A percentile compares a stretch with the other conserved stretches of the same genome.
Evolutionary conservation across 78 protist genomes (phyloP).

Genomic region (Dictyostelium firmibasis): DNA sequence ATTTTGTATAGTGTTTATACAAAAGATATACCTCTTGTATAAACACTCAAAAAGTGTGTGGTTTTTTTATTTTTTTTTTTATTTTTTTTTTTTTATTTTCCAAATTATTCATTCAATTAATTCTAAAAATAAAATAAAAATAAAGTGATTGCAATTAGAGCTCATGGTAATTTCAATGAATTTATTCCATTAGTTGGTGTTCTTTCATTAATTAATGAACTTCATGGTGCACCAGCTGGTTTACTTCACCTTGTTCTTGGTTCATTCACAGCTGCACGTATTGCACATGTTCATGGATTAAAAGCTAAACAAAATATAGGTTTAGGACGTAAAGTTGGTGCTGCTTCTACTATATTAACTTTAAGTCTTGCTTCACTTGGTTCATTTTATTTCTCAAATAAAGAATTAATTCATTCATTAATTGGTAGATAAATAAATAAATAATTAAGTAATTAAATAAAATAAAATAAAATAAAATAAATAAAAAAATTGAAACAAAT

Average conservation of each 20-base stretch:
- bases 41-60: no score
- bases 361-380: neutral
- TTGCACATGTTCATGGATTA: neutral
- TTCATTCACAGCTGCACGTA: slow-evolving; percentile 4
- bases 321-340: slow-evolving; percentile 5
- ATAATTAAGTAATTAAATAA: neutral
- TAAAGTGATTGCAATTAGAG: neutral
- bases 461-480: no score
- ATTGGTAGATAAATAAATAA: neutral
- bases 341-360: neutral
- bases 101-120: no score
- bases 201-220: neutral
- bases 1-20: no score
- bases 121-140: neutral
- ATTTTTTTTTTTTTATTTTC: neutral
- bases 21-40: no score
- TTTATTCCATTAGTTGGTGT: slow-evolving; percentile 14
- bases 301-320: neutral
- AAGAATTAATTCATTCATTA: neutral
- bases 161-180: slow-evolving; percentile 62
- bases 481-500: no score
- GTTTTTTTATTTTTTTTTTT: no score
- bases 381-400: slow-evolving; percentile 8
- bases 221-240: slow-evolving; percentile 19
- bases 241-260: neutral